Percentiles rank a stretch among this genome's conserved stretches.
phyloP scores from a whole-genome alignment of 2,329 filamentous ascomycete genomes.

The Penicillium capsulatum region DNA sequence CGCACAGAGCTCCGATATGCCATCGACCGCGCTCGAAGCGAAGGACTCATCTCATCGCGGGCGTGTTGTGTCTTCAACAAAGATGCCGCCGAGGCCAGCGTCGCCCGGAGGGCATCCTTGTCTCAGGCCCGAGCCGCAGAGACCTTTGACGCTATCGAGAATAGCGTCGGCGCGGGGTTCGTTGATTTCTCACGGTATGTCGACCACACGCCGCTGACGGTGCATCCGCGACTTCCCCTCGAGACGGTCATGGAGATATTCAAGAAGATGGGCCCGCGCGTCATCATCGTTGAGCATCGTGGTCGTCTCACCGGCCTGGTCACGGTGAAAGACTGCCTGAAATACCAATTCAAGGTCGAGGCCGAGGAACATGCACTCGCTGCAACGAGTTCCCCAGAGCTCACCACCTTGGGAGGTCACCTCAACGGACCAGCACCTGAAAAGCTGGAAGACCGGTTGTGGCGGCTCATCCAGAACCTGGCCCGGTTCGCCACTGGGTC shows the following conservation, averaged over 20 bases:
- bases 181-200: conserved; percentile 85
- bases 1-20: conserved; percentile 89
- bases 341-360: conserved; percentile 96
- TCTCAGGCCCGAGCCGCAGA: conserved; percentile 38
- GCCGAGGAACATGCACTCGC: conserved; percentile 63
- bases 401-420: conserved; percentile 20
- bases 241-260: conserved; percentile 99
- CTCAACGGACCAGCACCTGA: conserved; percentile 18
- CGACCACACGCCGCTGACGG: conserved; percentile 82
- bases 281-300: conserved; percentile 87
- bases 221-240: conserved; percentile 83
- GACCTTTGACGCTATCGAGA: conserved; percentile 58
- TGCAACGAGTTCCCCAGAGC: conserved; percentile 28
- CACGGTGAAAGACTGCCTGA: conserved; percentile 94
- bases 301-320: conserved; percentile 80
- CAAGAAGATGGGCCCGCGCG: conserved; percentile 91
- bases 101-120: conserved; percentile 29
- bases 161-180: conserved; percentile 52
- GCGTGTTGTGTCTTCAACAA: conserved; percentile 70
- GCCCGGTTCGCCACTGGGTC: conserved; percentile 17
- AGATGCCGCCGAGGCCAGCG: conserved; percentile 43
- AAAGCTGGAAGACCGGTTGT: conserved; percentile 35
- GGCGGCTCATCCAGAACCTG: conserved; percentile 36
- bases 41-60: conserved; percentile 60
- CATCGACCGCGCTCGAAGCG: conserved; percentile 70